Percentiles rank a stretch among this genome's conserved stretches.
These are phyloP conservation scores for Sphagnum fallax DNA, from an alignment of 228 moss, liverwort and hornwort genomes.

Conservation along the genomic window DNA sequence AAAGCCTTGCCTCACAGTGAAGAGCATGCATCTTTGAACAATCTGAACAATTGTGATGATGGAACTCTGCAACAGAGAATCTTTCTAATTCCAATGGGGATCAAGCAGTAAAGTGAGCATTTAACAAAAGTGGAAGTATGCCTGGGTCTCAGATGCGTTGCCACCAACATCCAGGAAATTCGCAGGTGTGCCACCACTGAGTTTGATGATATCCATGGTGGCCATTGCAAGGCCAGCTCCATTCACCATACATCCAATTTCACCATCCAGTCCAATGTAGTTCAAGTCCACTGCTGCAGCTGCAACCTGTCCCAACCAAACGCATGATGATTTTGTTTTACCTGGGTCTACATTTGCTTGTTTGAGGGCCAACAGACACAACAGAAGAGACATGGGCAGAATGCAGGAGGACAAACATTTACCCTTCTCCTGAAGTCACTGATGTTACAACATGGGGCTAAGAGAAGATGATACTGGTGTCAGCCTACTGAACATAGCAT, in stretches of 20 bases:
- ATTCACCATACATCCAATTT: conserved; percentile 99
- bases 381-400: too few relatives aligned
- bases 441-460: too few relatives aligned
- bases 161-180: conserved; percentile 99
- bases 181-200: conserved; percentile 94
- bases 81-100: too few relatives aligned
- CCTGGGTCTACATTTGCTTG: too few relatives aligned
- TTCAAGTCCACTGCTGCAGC: conserved; percentile 88
- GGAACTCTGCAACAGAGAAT: too few relatives aligned
- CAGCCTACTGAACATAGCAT: not conserved
- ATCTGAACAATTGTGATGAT: too few relatives aligned
- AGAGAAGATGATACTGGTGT: not conserved
- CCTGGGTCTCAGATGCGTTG: conserved; percentile 94
- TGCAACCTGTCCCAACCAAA: conserved; percentile 44
- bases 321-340: not conserved
- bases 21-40: too few relatives aligned
- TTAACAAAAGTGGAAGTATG: conserved; percentile 6
- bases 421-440: too few relatives aligned
- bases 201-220: conserved; percentile 98
- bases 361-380: too few relatives aligned
- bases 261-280: conserved; percentile 92
- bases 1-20: too few relatives aligned
- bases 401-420: too few relatives aligned
- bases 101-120: too few relatives aligned
- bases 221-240: conserved; percentile 99